Conservation (phyloP, 345 rosid genomes). For the Boechera stricta region DNA sequence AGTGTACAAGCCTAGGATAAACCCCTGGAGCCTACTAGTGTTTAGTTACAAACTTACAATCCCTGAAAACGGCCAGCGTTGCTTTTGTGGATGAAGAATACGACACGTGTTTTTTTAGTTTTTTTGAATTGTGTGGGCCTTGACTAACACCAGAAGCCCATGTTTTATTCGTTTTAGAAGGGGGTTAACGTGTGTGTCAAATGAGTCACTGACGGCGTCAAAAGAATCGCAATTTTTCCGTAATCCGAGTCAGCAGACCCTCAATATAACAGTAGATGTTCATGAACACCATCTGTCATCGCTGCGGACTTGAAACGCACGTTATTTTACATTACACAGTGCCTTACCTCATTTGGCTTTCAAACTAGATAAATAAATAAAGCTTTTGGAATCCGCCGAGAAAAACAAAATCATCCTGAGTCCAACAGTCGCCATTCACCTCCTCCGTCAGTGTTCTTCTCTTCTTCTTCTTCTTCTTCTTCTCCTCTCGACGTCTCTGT, state of each 20-base stretch:
- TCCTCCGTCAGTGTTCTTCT: too few relatives aligned
- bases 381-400: conserved; percentile 35
- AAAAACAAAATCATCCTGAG: too few relatives aligned
- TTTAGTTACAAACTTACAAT: too few relatives aligned
- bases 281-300: conserved; percentile 44
- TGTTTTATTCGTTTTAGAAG: not conserved
- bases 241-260: conserved; percentile 11
- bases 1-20: too few relatives aligned
- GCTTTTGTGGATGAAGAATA: too few relatives aligned
- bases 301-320: conserved; percentile 47
- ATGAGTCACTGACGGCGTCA: too few relatives aligned
- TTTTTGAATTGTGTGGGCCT: conserved; percentile 4
- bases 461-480: too few relatives aligned
- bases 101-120: not conserved
- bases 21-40: too few relatives aligned
- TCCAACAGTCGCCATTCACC: conserved; percentile 16
- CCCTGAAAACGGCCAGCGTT: too few relatives aligned
- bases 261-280: conserved; percentile 24
- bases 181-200: not conserved
- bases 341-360: conserved; percentile 26
- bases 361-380: conserved; percentile 19
- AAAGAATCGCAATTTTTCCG: too few relatives aligned
- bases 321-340: conserved; percentile 26
- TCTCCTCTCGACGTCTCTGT: conserved; percentile 4
- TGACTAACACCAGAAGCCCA: conserved; percentile 17